Percentiles rank a stretch among this genome's conserved stretches.
These are phyloP conservation scores for Bruguiera parviflora DNA, from an alignment of 345 rosid species.

Conservation along the genomic window DNA sequence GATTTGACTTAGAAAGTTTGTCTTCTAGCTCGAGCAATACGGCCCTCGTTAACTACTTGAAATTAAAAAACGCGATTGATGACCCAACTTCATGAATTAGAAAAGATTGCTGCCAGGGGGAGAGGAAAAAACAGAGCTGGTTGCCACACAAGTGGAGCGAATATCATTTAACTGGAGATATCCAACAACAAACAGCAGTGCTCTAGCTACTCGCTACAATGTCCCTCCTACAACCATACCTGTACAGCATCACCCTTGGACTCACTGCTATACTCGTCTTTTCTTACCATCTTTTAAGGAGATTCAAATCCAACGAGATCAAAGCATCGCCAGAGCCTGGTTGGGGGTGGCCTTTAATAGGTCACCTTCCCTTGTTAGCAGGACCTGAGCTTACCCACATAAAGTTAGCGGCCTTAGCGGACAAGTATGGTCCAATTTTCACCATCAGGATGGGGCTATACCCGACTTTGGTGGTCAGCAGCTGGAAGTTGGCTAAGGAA, in stretches of 20 bases:
- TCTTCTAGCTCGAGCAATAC: too few species aligned
- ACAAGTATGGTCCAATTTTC: constrained; percentile 40
- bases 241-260: constrained; percentile 1
- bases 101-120: too few species aligned
- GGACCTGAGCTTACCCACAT: constrained; percentile 31
- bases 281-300: constrained; percentile 16
- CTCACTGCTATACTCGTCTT: constrained; percentile 11
- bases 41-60: too few species aligned
- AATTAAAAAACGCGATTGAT: too few species aligned
- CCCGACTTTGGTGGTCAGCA: constrained; percentile 35
- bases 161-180: too few species aligned
- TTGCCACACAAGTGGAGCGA: too few species aligned
- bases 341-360: constrained; percentile 42
- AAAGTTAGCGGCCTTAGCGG: constrained; percentile 32
- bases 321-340: constrained; percentile 21
- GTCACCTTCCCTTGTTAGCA: constrained; percentile 34
- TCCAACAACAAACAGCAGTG: too few species aligned
- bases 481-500: constrained; percentile 35
- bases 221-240: constrained; percentile 18
- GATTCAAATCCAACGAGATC: constrained; percentile 2
- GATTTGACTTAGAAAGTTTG: too few species aligned
- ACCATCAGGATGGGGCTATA: constrained; percentile 32
- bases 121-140: too few species aligned
- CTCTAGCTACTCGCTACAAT: constrained; percentile 6
- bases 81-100: too few species aligned